Percentiles rank a stretch among this genome's conserved stretches.
phyloP scores from a whole-genome alignment of 768 basidiomycete species.

The Mycena chlorophos region DNA sequence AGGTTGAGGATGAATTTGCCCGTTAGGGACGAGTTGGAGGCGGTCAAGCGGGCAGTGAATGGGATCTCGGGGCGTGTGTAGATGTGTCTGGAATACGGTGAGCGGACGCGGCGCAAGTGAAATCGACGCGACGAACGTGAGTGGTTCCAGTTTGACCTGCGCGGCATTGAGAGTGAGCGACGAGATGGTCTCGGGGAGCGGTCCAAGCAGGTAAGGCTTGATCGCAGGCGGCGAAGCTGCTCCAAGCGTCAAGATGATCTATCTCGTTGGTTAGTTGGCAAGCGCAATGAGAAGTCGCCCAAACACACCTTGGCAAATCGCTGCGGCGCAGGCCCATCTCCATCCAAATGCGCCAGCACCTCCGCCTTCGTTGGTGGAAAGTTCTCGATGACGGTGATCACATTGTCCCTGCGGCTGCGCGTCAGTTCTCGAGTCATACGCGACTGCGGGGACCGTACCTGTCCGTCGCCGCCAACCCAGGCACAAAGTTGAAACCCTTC shows the following conservation, averaged over 20 bases:
- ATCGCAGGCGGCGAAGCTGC: conserved; percentile 12
- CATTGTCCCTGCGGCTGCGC: conserved; percentile 14
- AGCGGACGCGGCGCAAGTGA: neutral
- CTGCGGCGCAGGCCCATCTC: conserved; percentile 2
- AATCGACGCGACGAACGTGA: conserved; percentile 1
- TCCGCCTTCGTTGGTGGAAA: conserved; percentile 18
- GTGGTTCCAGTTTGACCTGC: conserved; percentile 3
- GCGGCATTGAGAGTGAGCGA: conserved; percentile 5
- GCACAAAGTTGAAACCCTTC: conserved; percentile 10
- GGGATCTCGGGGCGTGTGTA: conserved; percentile 20
- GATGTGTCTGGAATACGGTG: conserved; percentile 9
- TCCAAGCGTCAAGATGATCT: conserved; percentile 14
- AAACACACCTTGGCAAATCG: conserved; percentile 10
- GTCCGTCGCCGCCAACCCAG: conserved; percentile 13
- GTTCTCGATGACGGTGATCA: conserved; percentile 17
- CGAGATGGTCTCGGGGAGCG: conserved; percentile 17
- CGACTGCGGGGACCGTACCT: conserved; percentile 1
- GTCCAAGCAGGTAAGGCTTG: conserved; percentile 17
- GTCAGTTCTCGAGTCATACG: neutral
- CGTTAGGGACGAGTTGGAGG: conserved; percentile 1
- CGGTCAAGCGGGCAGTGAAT: conserved; percentile 12
- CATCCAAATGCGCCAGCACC: conserved; percentile 18
- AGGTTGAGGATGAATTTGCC: conserved; percentile 7
- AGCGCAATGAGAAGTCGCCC: no score
- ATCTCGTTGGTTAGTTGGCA: neutral